These are phyloP conservation scores for Plasmodium vinckei DNA, from an alignment of 169 alveolate genomes.

Conservation along the genomic window DNA sequence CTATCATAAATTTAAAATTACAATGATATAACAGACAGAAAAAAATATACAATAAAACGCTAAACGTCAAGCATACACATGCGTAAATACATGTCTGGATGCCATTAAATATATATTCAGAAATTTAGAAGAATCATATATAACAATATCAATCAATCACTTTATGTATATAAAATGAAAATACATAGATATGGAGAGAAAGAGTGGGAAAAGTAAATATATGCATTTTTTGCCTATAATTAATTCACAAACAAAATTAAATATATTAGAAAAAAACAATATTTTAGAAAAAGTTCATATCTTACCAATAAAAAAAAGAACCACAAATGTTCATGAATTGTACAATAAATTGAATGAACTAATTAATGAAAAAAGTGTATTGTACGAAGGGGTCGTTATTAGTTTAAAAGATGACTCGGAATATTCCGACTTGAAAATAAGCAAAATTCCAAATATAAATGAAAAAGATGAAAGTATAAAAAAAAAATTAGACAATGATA, in stretches of 20 bases:
- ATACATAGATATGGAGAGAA: constrained; percentile 4
- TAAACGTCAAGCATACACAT: too few species aligned
- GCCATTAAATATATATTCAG: too few species aligned
- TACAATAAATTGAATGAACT: constrained; percentile 26
- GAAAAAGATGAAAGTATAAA: constrained; percentile 6
- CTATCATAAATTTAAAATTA: too few species aligned
- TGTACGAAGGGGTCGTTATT: constrained; percentile 63
- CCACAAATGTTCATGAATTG: constrained; percentile 3
- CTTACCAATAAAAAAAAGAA: constrained; percentile 37
- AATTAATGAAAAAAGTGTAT: constrained; percentile 25
- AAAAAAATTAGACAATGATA: neutral
- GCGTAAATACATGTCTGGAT: too few species aligned
- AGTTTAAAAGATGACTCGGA: neutral
- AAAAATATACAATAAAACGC: too few species aligned
- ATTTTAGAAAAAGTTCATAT: constrained; percentile 56
- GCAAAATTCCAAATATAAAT: neutral
- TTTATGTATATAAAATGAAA: too few species aligned
- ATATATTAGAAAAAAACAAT: constrained; percentile 26
- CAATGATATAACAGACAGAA: too few species aligned
- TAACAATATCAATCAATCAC: too few species aligned
- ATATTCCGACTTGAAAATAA: neutral
- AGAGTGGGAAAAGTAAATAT: constrained; percentile 29
- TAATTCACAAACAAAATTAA: constrained; percentile 37
- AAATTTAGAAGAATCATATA: too few species aligned
- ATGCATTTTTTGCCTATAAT: constrained; percentile 14